These are phyloP conservation scores for Ophiostoma pallidulum DNA, from an alignment of 2,329 filamentous ascomycete species.

Conservation along the genomic window DNA sequence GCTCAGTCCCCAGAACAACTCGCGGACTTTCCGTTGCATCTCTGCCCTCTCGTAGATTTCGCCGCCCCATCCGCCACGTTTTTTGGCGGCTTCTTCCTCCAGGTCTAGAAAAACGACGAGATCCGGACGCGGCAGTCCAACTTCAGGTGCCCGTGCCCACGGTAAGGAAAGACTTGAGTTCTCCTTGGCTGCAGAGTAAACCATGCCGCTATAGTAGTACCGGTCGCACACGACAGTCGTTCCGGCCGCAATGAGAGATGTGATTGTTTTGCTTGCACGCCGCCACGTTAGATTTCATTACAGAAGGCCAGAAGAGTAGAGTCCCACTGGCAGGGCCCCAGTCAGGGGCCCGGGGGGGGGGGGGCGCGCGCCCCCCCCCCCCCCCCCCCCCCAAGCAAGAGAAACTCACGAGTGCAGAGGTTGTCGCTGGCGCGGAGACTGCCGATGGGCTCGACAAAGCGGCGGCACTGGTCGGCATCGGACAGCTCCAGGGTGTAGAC, in stretches of 20 bases:
- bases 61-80: constrained; percentile 75
- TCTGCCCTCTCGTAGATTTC: constrained; percentile 81
- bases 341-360: no score
- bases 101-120: constrained; percentile 81
- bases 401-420: constrained; percentile 14
- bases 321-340: no score
- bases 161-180: constrained; percentile 58
- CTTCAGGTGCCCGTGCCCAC: constrained; percentile 79
- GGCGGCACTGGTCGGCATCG: constrained; percentile 4
- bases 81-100: constrained; percentile 59
- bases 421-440: constrained; percentile 9
- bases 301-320: no score
- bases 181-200: constrained; percentile 84
- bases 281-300: no score
- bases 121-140: constrained; percentile 81
- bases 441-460: constrained; percentile 11
- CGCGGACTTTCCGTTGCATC: constrained; percentile 72
- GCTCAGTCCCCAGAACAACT: constrained; percentile 56
- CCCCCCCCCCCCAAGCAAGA: no score
- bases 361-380: no score
- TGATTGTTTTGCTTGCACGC: constrained; percentile 38
- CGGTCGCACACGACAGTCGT: constrained; percentile 77
- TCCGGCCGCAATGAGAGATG: constrained; percentile 49
- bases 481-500: constrained; percentile 15
- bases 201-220: constrained; percentile 90